Base-by-base conservation (phyloP, 1,284 basidiomycete genomes). In the Ceratobasidium sp. region DNA sequence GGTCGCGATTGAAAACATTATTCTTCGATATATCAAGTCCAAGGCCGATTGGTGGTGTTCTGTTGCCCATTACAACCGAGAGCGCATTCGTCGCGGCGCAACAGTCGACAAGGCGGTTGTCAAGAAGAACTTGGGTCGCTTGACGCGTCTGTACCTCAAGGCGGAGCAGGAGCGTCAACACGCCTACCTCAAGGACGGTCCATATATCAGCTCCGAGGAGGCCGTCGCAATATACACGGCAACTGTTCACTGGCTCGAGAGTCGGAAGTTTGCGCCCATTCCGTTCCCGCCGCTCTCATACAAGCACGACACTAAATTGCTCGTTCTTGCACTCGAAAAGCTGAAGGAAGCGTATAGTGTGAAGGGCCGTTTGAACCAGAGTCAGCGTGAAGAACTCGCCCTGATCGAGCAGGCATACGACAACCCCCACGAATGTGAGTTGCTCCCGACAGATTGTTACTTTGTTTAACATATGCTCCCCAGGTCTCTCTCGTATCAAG, bases 21-120 rank as follows among this genome's bases (percentile, higher is more conserved):
- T 99, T 76, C 82, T 99, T 55, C 92, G 97, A 65, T 99, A 99
- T 83, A 97, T 99, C 87, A 99, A 99, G 87, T 93, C 91, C 82
- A 99, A 99, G 85, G 93, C 95, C 10, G 97, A 99, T 80, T 98
- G 96, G 96, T 99, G 96, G 96, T 93, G 92, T 76, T 97, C 94
- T 10, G 94, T 96, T 73, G 93, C 94, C 16, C 94, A 96, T 79
- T 95, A 96, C 81, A 95, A 96, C 77, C 93, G 96, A 73, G 95
- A 96, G 79, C 93, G 94, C 84, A 96, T 96, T 74, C 89, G 94
- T 62, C 92, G 95, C 76, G 96, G 97, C 76, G 97, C 97, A 1
- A 99, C 97, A 0, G 97, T 99, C 76, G 97, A 99, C 84, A 99
- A 99, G 84, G 97, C 97, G 6, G 97, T 99, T 45, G 93, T 95